Evolutionary conservation across 305 asterid species (phyloP).

Genomic region (Ajuga reptans): DNA sequence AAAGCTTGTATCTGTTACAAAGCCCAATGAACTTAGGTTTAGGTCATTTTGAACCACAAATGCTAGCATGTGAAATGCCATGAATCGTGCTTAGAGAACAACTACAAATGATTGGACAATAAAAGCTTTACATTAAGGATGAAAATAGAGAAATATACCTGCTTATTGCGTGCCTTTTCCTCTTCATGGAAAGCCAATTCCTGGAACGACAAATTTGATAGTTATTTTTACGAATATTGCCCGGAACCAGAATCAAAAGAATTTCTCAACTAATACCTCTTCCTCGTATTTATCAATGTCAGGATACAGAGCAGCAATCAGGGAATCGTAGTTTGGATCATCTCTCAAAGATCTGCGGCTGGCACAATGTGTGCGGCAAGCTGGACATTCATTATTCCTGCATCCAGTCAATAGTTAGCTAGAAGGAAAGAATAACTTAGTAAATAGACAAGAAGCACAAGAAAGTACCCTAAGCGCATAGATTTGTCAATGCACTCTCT

Average conservation of each 20-base stretch:
- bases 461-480: constrained; percentile 86
- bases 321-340: constrained; percentile 93
- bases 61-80: background rate
- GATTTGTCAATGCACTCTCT: constrained; percentile 98
- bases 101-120: background rate
- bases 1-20: constrained; percentile 78
- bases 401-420: constrained; percentile 23
- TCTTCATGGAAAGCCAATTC: constrained; percentile 92
- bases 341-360: constrained; percentile 97
- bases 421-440: constrained; percentile 18
- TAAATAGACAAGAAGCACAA: constrained; percentile 20
- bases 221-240: constrained; percentile 3
- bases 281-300: constrained; percentile 90
- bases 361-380: constrained; percentile 99
- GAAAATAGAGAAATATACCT: constrained; percentile 37
- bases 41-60: constrained; percentile 6
- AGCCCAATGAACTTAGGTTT: background rate
- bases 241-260: constrained; percentile 19
- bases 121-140: background rate
- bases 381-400: constrained; percentile 97
- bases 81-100: background rate
- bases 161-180: constrained; percentile 86
- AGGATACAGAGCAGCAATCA: constrained; percentile 75
- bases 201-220: constrained; percentile 34
- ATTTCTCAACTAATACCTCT: constrained; percentile 50